A percentile compares a stretch with the other conserved stretches of the same genome.
phyloP scores from a whole-genome alignment of 2,329 filamentous ascomycete species.

The Paecilomyces sp. region DNA sequence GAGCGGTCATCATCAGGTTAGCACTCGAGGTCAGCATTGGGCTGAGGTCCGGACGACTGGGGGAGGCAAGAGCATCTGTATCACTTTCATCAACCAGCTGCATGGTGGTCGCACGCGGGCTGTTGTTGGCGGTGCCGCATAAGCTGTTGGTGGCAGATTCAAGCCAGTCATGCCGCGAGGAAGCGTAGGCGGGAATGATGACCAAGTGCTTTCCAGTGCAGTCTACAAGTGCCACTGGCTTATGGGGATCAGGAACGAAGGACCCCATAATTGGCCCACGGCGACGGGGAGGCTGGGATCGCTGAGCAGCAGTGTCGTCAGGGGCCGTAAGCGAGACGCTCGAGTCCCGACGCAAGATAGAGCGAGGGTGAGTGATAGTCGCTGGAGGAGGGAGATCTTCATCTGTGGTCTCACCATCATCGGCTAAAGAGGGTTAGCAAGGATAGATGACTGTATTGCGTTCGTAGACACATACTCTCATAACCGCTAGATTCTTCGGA shows the following conservation, averaged over 20 bases:
- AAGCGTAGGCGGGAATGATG: slow-evolving; percentile 41
- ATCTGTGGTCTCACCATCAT: slow-evolving; percentile 55
- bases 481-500: slow-evolving; percentile 46
- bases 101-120: slow-evolving; percentile 32
- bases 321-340: slow-evolving; percentile 37
- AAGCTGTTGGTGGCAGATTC: slow-evolving; percentile 35
- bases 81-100: slow-evolving; percentile 39
- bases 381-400: slow-evolving; percentile 46
- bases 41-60: slow-evolving; percentile 28
- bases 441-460: slow-evolving; percentile 14
- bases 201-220: slow-evolving; percentile 42
- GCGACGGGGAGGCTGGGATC: slow-evolving; percentile 25
- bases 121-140: slow-evolving; percentile 35
- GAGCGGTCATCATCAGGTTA: slow-evolving; percentile 72
- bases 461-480: slow-evolving; percentile 47
- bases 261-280: slow-evolving; percentile 42
- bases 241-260: slow-evolving; percentile 41
- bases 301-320: slow-evolving; percentile 26
- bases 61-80: slow-evolving; percentile 33
- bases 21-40: slow-evolving; percentile 61
- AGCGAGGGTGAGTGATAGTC: slow-evolving; percentile 41
- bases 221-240: slow-evolving; percentile 42
- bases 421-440: slow-evolving; percentile 47
- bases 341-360: slow-evolving; percentile 45
- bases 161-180: slow-evolving; percentile 39